Conservation (phyloP, 805 yeast species). For the Candida sakaeoensis region DNA sequence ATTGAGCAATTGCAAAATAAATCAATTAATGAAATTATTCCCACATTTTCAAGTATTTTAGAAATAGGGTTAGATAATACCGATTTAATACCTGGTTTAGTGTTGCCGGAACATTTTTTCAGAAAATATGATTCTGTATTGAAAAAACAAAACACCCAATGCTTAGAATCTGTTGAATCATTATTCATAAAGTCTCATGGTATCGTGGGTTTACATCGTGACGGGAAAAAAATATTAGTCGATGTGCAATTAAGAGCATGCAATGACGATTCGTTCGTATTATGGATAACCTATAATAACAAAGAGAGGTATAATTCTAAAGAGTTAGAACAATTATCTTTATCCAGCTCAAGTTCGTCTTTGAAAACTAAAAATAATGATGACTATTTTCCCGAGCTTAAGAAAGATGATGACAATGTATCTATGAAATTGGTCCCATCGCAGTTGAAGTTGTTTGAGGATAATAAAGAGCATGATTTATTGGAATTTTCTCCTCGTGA, state of each 20-base stretch:
- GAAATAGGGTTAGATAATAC: conserved; percentile 30
- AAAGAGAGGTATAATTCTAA: conserved; percentile 17
- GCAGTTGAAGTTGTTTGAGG: conserved; percentile 48
- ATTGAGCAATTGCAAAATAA: conserved; percentile 39
- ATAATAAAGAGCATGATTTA: conserved; percentile 13
- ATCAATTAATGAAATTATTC: conserved; percentile 56
- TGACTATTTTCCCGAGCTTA: too few species aligned
- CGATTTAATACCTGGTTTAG: conserved; percentile 57
- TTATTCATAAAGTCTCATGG: conserved; percentile 63
- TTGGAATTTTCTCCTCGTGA: conserved; percentile 10
- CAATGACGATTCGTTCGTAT: conserved; percentile 50
- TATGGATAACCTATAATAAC: conserved; percentile 75
- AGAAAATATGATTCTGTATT: conserved; percentile 57
- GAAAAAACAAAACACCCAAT: conserved; percentile 15
- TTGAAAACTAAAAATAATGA: conserved; percentile 1
- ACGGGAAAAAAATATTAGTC: conserved; percentile 60
- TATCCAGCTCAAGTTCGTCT: conserved; percentile 13
- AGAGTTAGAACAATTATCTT: conserved; percentile 23
- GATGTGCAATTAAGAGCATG: conserved; percentile 78
- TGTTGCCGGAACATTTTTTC: conserved; percentile 88
- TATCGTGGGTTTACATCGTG: conserved; percentile 62
- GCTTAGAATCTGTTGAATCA: conserved; percentile 36
- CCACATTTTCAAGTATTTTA: conserved; percentile 52
- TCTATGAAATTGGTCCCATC: conserved; percentile 40
- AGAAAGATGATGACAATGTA: not conserved